A percentile compares a stretch with the other conserved stretches of the same genome.
Conservation (phyloP, 306 rosid genomes). For the Cicer pinnatifidum region DNA sequence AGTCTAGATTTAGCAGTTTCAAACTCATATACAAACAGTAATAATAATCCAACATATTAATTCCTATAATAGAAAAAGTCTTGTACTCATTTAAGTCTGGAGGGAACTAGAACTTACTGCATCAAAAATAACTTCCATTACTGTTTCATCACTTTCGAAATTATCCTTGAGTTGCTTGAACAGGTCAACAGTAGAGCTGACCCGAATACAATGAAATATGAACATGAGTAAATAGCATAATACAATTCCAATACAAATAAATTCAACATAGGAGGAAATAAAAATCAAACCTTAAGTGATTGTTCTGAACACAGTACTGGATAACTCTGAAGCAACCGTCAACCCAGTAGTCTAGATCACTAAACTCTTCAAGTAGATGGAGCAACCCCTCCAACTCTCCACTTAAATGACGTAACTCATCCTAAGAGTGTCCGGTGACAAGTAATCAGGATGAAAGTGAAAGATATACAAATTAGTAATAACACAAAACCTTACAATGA, state of each 20-base stretch:
- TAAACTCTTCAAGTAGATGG: constrained; percentile 61
- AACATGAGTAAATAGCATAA: constrained; percentile 31
- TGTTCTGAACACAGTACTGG: constrained; percentile 58
- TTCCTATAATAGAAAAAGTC: constrained; percentile 19
- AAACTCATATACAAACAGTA: constrained; percentile 3
- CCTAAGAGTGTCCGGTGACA: constrained; percentile 50
- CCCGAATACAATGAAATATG: constrained; percentile 34
- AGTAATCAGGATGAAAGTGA: constrained; percentile 14
- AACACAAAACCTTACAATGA: constrained; percentile 65
- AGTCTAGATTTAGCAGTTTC: background rate
- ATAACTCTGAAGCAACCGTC: constrained; percentile 74
- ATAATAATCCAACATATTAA: constrained; percentile 9
- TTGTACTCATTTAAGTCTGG: constrained; percentile 9
- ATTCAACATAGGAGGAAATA: constrained; percentile 17
- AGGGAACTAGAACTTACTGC: constrained; percentile 59
- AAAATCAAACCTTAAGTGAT: constrained; percentile 68
- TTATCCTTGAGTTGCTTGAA: constrained; percentile 71
- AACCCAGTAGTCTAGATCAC: constrained; percentile 65
- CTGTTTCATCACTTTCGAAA: constrained; percentile 54
- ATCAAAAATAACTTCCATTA: constrained; percentile 61
- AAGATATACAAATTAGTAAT: constrained; percentile 24
- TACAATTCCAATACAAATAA: constrained; percentile 13
- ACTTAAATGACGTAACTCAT: constrained; percentile 57
- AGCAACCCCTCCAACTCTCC: constrained; percentile 68
- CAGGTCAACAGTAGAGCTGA: constrained; percentile 64